Evolutionary conservation across 176 grass and related monocot species (phyloP).

Genomic region (Elymus sibiricus): DNA sequence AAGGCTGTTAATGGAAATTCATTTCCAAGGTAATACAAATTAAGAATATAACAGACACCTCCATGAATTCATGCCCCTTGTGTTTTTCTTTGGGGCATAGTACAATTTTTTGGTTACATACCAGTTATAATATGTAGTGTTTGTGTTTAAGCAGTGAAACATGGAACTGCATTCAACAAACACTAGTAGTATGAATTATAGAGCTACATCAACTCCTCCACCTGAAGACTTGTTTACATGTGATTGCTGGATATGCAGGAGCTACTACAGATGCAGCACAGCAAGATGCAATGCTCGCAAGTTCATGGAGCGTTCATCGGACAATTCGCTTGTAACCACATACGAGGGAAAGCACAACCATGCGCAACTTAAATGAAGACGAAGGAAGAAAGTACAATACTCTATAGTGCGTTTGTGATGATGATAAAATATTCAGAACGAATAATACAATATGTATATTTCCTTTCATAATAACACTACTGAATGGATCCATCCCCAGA

Average conservation of each 20-base stretch:
- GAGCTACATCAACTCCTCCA: neutral
- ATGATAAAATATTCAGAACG: neutral
- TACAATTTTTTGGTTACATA: neutral
- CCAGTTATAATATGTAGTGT: neutral
- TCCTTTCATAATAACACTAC: neutral
- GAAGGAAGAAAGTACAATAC: too few relatives aligned
- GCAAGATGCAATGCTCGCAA: slow-evolving; percentile 48
- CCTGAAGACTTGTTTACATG: neutral
- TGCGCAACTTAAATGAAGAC: neutral
- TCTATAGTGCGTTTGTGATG: neutral
- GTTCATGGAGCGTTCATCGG: slow-evolving; percentile 49
- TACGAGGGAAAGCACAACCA: slow-evolving; percentile 64
- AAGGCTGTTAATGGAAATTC: slow-evolving; percentile 61
- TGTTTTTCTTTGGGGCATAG: neutral
- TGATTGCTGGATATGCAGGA: slow-evolving; percentile 32
- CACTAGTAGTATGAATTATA: neutral
- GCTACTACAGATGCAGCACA: slow-evolving; percentile 46
- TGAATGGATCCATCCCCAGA: neutral
- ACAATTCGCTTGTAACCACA: slow-evolving; percentile 46
- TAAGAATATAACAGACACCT: neutral
- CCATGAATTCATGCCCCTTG: neutral
- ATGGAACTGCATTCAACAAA: neutral
- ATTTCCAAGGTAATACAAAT: slow-evolving; percentile 46
- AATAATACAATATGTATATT: neutral
- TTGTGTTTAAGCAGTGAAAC: neutral